phyloP scores from a whole-genome alignment of 768 basidiomycete genomes.

The Tricholoma saponaceum region DNA sequence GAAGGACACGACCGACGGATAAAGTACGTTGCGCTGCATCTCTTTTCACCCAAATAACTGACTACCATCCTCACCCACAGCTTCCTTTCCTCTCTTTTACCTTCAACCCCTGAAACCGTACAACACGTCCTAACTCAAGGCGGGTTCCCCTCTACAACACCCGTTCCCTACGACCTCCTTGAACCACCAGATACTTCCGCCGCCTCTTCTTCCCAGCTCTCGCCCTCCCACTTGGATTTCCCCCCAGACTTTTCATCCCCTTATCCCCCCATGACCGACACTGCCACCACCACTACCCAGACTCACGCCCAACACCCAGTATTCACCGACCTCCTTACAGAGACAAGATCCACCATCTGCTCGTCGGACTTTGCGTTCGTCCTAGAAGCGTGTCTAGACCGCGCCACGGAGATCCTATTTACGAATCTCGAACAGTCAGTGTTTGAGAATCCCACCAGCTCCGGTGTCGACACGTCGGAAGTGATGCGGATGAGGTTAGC shows the following conservation, averaged over 20 bases:
- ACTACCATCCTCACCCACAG: constrained; percentile 27
- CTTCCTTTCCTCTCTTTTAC: constrained; percentile 72
- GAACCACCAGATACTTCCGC: constrained; percentile 13
- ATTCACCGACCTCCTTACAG: constrained; percentile 62
- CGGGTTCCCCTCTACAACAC: constrained; percentile 37
- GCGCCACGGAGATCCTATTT: constrained; percentile 61
- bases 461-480: constrained; percentile 19
- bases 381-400: constrained; percentile 70
- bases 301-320: constrained; percentile 31
- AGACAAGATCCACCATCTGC: constrained; percentile 60
- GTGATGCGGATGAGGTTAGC: constrained; percentile 66
- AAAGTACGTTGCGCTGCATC: constrained; percentile 37
- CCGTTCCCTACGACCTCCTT: constrained; percentile 25
- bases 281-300: no score
- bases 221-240: constrained; percentile 8
- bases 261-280: constrained; percentile 13
- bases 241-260: constrained; percentile 12
- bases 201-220: constrained; percentile 13
- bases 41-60: constrained; percentile 2
- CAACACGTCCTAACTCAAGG: constrained; percentile 68
- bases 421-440: constrained; percentile 60
- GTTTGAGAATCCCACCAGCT: constrained; percentile 36
- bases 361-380: constrained; percentile 70
- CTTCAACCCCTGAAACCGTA: constrained; percentile 66
- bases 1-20: constrained; percentile 55